Percentiles rank a stretch among this genome's conserved stretches.
These are phyloP conservation scores for Dalbergia cochinchinensis DNA, from an alignment of 306 rosid species.

Conservation along the genomic window DNA sequence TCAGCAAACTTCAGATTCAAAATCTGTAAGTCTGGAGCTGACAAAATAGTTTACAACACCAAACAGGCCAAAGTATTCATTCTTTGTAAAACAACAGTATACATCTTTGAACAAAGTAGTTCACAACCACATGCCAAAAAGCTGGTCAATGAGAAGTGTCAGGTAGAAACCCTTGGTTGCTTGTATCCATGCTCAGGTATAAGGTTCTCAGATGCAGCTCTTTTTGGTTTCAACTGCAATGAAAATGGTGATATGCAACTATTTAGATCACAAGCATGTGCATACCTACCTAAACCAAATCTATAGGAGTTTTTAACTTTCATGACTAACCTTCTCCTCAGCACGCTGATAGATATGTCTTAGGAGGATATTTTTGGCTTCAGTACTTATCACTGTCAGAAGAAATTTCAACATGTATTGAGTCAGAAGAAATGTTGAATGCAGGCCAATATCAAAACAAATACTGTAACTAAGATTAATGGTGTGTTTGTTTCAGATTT, in stretches of 20 bases:
- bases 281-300: conserved; percentile 23
- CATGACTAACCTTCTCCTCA: conserved; percentile 54
- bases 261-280: conserved; percentile 35
- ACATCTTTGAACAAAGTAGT: conserved; percentile 8
- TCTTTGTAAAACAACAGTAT: conserved; percentile 1
- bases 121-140: conserved; percentile 14
- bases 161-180: conserved; percentile 70
- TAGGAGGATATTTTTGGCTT: conserved; percentile 76
- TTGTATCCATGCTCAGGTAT: conserved; percentile 77
- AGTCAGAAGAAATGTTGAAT: conserved; percentile 10
- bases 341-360: conserved; percentile 85
- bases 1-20: conserved; percentile 33
- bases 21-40: conserved; percentile 18
- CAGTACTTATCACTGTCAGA: conserved; percentile 81
- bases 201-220: conserved; percentile 80
- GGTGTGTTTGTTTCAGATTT: not conserved
- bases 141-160: conserved; percentile 40
- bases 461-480: conserved; percentile 3
- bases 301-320: conserved; percentile 9
- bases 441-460: conserved; percentile 27
- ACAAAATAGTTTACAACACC: conserved; percentile 24
- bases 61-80: conserved; percentile 38
- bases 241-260: conserved; percentile 38
- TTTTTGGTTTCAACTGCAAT: conserved; percentile 80
- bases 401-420: conserved; percentile 47